These are phyloP conservation scores for Fusarium nurragi DNA, from an alignment of 2,329 filamentous ascomycete genomes.

Conservation along the genomic window DNA sequence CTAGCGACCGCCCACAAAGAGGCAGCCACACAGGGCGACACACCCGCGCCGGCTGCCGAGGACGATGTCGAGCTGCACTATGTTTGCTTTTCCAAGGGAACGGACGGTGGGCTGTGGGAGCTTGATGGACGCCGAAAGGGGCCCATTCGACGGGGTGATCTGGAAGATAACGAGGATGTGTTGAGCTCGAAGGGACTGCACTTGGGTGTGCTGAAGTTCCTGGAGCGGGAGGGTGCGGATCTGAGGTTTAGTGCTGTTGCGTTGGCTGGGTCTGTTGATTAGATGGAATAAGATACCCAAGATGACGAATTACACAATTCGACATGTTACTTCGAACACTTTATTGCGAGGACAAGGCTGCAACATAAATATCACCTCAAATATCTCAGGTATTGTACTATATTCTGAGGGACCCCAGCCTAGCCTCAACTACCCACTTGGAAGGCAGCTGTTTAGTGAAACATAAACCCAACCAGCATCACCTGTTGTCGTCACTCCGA, in stretches of 20 bases:
- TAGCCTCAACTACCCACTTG: slow-evolving; percentile 34
- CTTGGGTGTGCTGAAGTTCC: slow-evolving; percentile 69
- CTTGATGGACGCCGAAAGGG: slow-evolving; percentile 68
- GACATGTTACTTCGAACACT: no score
- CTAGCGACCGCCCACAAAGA: slow-evolving; percentile 82
- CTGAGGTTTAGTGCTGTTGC: slow-evolving; percentile 68
- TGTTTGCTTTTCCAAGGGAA: slow-evolving; percentile 87
- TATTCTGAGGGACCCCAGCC: slow-evolving; percentile 25
- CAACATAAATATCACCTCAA: not conserved
- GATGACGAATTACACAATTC: not conserved
- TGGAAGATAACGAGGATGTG: slow-evolving; percentile 73
- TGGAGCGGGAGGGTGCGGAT: slow-evolving; percentile 65
- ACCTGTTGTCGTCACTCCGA: not conserved
- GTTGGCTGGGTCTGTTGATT: slow-evolving; percentile 62
- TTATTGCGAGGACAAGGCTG: not conserved
- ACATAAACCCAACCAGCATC: not conserved
- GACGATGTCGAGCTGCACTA: slow-evolving; percentile 93
- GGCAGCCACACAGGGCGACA: slow-evolving; percentile 82
- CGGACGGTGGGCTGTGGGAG: slow-evolving; percentile 71
- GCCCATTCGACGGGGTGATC: slow-evolving; percentile 63
- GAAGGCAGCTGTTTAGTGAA: slow-evolving; percentile 32
- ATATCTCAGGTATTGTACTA: not conserved
- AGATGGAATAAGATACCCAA: slow-evolving; percentile 32
- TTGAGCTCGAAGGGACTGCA: slow-evolving; percentile 78
- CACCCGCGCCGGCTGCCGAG: slow-evolving; percentile 78